Conservation (phyloP, 2,329 filamentous ascomycete genomes). For the Plenodomus tracheiphilus region DNA sequence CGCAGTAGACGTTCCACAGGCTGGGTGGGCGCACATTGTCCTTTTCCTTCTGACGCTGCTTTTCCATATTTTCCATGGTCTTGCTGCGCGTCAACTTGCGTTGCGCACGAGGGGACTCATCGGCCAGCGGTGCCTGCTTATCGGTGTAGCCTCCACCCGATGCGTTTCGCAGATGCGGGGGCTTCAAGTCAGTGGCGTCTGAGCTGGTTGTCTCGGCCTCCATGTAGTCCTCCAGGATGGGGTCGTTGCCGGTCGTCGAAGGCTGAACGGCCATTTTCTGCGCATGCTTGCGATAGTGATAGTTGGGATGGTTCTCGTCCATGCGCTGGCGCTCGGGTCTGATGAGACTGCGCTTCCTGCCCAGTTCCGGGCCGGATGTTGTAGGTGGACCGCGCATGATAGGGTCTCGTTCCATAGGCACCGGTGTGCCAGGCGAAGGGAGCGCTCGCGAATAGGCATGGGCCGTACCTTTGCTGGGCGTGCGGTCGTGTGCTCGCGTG, state of each 20-base stretch:
- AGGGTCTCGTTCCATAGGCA: slow-evolving; percentile 55
- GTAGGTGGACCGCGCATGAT: slow-evolving; percentile 49
- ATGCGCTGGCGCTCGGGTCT: slow-evolving; percentile 86
- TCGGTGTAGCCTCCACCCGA: slow-evolving; percentile 46
- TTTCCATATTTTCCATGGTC: slow-evolving; percentile 63
- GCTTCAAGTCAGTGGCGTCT: slow-evolving; percentile 63
- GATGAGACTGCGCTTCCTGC: slow-evolving; percentile 84
- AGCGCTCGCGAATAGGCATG: slow-evolving; percentile 47
- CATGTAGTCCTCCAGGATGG: slow-evolving; percentile 72
- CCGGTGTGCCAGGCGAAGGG: slow-evolving; percentile 50
- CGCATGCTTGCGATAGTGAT: slow-evolving; percentile 93
- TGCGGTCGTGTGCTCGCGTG: slow-evolving; percentile 54
- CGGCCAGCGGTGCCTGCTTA: slow-evolving; percentile 42
- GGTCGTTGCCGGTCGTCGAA: slow-evolving; percentile 90
- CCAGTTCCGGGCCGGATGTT: slow-evolving; percentile 53
- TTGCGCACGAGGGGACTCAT: slow-evolving; percentile 41
- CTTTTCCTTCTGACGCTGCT: slow-evolving; percentile 60
- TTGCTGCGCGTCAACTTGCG: slow-evolving; percentile 69
- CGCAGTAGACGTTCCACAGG: slow-evolving; percentile 94
- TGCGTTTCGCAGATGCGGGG: slow-evolving; percentile 41
- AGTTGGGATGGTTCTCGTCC: slow-evolving; percentile 87
- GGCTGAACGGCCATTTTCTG: slow-evolving; percentile 89
- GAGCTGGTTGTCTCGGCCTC: slow-evolving; percentile 61
- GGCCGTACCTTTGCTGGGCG: slow-evolving; percentile 45
- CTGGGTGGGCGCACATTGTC: slow-evolving; percentile 76